phyloP scores from a whole-genome alignment of 768 basidiomycete genomes.

The Daedaleopsis sinensis region DNA sequence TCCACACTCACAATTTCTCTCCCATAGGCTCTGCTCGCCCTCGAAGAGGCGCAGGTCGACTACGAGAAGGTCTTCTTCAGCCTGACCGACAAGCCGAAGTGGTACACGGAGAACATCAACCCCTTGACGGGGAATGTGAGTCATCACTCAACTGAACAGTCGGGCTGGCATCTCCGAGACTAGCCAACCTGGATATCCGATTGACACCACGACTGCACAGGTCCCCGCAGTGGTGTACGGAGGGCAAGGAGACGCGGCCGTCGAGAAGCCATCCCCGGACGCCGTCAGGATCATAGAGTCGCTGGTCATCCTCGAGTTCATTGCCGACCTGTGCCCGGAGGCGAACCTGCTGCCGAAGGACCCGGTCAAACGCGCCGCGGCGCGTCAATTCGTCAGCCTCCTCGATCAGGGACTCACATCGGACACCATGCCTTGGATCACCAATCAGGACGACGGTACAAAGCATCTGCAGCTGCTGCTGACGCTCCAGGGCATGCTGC shows the following conservation, averaged over 20 bases:
- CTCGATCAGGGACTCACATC: slow-evolving; percentile 45
- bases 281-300: slow-evolving; percentile 65
- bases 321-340: slow-evolving; percentile 59
- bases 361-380: slow-evolving; percentile 56
- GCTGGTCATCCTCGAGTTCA: slow-evolving; percentile 63
- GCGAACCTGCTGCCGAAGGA: slow-evolving; percentile 54
- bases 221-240: slow-evolving; percentile 63
- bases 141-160: too few relatives aligned
- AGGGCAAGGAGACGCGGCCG: slow-evolving; percentile 49
- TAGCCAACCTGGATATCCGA: too few relatives aligned
- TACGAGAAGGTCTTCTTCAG: background rate
- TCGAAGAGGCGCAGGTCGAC: slow-evolving; percentile 2
- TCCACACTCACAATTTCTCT: background rate
- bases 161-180: too few relatives aligned
- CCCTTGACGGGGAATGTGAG: slow-evolving; percentile 1
- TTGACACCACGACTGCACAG: slow-evolving; percentile 30
- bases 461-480: slow-evolving; percentile 45
- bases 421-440: slow-evolving; percentile 37
- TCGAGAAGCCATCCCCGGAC: slow-evolving; percentile 58
- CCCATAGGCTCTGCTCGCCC: slow-evolving; percentile 1
- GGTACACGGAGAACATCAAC: slow-evolving; percentile 6
- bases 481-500: slow-evolving; percentile 51
- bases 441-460: slow-evolving; percentile 40
- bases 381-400: slow-evolving; percentile 62
- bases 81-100: slow-evolving; percentile 3